phyloP scores from a whole-genome alignment of 2,329 filamentous ascomycete genomes.

The Dothistroma septosporum region DNA sequence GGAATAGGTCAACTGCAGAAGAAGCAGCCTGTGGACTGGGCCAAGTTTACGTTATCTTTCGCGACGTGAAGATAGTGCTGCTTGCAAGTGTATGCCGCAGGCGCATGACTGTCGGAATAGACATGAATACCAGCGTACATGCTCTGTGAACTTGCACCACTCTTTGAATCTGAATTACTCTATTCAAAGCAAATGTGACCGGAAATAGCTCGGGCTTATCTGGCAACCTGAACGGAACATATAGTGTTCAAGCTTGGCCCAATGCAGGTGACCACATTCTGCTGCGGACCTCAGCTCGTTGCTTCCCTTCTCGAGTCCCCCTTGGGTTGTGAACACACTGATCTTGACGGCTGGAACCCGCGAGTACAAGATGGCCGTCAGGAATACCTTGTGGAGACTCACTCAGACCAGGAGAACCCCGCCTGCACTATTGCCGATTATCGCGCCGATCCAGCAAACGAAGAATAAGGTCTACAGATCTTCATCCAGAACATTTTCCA shows the following conservation, averaged over 20 bases:
- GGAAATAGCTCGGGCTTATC: neutral
- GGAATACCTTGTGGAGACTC: neutral
- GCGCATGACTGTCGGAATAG: neutral
- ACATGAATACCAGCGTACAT: neutral
- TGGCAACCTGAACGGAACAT: neutral
- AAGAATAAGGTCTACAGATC: neutral
- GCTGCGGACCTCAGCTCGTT: neutral
- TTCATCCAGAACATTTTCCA: neutral
- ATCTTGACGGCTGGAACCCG: neutral
- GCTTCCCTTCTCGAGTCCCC: neutral
- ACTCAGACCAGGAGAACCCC: neutral
- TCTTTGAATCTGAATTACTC: neutral
- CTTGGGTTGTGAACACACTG: neutral
- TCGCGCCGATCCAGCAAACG: neutral
- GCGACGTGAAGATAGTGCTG: neutral
- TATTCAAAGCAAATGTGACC: neutral
- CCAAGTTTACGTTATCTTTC: neutral
- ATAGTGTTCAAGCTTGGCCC: neutral
- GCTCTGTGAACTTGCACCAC: neutral
- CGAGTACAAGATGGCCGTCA: neutral
- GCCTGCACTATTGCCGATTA: neutral
- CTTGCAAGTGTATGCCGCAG: neutral
- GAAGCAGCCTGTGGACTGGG: slow-evolving; percentile 10
- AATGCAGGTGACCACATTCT: neutral
- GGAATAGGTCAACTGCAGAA: slow-evolving; percentile 19